These are phyloP conservation scores for Candida vaughaniae DNA, from an alignment of 805 yeast species.

Conservation along the genomic window DNA sequence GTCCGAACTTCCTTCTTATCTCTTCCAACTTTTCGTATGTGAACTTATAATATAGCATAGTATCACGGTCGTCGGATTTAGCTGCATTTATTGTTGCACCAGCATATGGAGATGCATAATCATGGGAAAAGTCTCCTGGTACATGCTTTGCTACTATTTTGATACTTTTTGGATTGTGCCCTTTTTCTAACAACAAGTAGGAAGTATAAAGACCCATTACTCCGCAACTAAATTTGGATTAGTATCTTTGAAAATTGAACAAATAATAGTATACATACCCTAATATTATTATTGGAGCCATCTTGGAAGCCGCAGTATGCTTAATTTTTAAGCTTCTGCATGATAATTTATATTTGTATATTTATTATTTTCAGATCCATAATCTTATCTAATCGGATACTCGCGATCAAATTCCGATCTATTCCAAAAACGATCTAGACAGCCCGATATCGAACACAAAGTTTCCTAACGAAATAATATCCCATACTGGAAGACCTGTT, in stretches of 20 bases:
- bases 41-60: conserved; percentile 7
- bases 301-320: conserved; percentile 20
- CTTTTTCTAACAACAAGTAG: conserved; percentile 44
- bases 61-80: conserved; percentile 24
- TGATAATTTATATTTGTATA: conserved; percentile 17
- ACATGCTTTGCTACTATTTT: conserved; percentile 61
- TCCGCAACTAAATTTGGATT: conserved; percentile 51
- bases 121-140: conserved; percentile 76
- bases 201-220: conserved; percentile 67
- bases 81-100: conserved; percentile 27
- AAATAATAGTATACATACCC: conserved; percentile 27
- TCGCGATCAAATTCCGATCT: background rate
- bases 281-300: conserved; percentile 27
- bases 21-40: conserved; percentile 11
- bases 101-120: conserved; percentile 82
- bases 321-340: conserved; percentile 24
- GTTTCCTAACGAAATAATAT: conserved; percentile 30
- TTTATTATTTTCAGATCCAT: conserved; percentile 10
- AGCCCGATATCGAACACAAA: too few species aligned
- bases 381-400: background rate
- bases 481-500: conserved; percentile 26
- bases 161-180: conserved; percentile 41
- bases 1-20: conserved; percentile 1
- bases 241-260: conserved; percentile 2
- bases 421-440: background rate